These are phyloP conservation scores for Saccharomycopsis lassenensis DNA, from an alignment of 805 yeast genomes.

Conservation along the genomic window DNA sequence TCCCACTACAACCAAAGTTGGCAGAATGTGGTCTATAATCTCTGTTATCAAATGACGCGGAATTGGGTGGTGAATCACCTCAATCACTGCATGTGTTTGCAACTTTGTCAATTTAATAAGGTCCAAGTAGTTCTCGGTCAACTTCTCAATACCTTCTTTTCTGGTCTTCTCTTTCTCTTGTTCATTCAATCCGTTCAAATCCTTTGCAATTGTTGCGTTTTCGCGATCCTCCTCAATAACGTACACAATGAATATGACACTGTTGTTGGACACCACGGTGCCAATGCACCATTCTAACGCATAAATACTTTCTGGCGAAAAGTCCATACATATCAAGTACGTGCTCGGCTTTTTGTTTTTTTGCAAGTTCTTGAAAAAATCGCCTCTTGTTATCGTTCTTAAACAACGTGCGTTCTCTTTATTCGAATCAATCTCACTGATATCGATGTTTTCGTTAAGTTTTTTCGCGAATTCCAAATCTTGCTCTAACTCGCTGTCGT, in stretches of 20 bases:
- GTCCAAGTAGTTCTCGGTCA: slow-evolving; percentile 30
- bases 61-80: slow-evolving; percentile 65
- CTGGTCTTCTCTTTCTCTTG: slow-evolving; percentile 29
- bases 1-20: slow-evolving; percentile 66
- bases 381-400: slow-evolving; percentile 50
- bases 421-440: slow-evolving; percentile 42
- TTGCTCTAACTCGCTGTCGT: slow-evolving; percentile 48
- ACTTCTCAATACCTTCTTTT: slow-evolving; percentile 31
- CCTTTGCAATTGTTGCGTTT: background rate
- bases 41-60: slow-evolving; percentile 63
- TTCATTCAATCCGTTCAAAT: background rate
- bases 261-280: slow-evolving; percentile 70
- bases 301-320: slow-evolving; percentile 70
- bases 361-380: slow-evolving; percentile 36
- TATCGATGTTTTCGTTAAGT: slow-evolving; percentile 41
- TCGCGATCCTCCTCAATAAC: slow-evolving; percentile 17
- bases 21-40: slow-evolving; percentile 58
- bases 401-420: slow-evolving; percentile 40
- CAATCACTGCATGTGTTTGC: slow-evolving; percentile 63
- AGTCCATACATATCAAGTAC: slow-evolving; percentile 70
- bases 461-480: slow-evolving; percentile 44
- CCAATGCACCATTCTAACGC: slow-evolving; percentile 88
- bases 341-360: slow-evolving; percentile 33
- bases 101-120: slow-evolving; percentile 54
- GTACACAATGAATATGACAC: slow-evolving; percentile 58